Base-by-base conservation (phyloP, 140 eudicot genomes). In the Flaveria floridana region DNA sequence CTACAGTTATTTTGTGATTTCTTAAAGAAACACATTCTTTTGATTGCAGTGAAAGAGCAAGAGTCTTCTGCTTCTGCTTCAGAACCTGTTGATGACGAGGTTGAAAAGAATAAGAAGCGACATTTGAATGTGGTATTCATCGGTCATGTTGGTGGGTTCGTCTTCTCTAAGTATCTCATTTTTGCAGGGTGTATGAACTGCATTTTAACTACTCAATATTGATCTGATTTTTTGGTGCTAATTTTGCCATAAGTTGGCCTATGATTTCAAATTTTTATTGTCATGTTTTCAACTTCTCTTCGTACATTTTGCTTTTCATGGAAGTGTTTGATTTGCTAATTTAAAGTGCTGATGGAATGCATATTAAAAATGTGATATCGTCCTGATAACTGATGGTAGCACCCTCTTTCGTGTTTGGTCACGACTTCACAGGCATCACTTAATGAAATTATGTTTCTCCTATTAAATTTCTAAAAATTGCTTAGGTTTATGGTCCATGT, bases 111-210 rank as follows among this genome's bases (percentile, higher is more conserved):
- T 18, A 88, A 65, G 78, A 92, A 92, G 80, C 76, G 98, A 2
- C 98, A 92, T 68, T 68, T 92, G 87, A 92, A 92, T 86, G 98
- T 83, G 34, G 98, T 92, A 47, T 92, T 89, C 75, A 92, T 94
- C 52, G 99, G 99, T 51, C 99, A 94, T 78, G 99, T 94, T 70
- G 98, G 98, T 92, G 82, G 46, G 96, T 70, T 78, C 2, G 56
- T 19, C 34, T 79, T 73, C 53, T 56, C 39, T 5, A 13, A 3
- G 37, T 51, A 41, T 28, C 41, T 34, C 25, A 3, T 10, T 16
- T 65, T 20, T 23, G 21, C 46, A 56, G 8, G 61, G 26, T 12
- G 62, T 41, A 47, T 57, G 20, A 14, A 61, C 9, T 26, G 63
- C 26, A 41, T 55, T 18, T 56, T 34, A 76, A 23, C 3, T 30